These are phyloP conservation scores for Mortierella sp. DNA, from an alignment of 371 early-diverging fungal genomes.

Conservation along the genomic window DNA sequence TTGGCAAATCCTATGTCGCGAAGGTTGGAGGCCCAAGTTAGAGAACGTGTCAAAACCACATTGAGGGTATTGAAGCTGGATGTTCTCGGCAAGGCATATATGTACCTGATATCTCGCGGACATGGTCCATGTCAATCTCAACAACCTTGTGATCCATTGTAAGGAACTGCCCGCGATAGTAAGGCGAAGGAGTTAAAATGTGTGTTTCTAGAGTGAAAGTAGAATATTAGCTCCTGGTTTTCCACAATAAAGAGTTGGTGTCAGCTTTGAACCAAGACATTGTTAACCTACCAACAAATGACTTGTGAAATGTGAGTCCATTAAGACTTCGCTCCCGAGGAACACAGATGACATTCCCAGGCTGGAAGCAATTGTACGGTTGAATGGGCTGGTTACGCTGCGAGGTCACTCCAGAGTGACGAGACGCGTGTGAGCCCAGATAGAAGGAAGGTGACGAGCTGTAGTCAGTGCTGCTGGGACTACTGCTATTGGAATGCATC, in stretches of 20 bases:
- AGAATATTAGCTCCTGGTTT: too few relatives aligned
- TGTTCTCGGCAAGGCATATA: too few relatives aligned
- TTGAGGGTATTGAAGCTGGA: too few relatives aligned
- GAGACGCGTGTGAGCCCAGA: slow-evolving; percentile 11
- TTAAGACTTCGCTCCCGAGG: slow-evolving; percentile 65
- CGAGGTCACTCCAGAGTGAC: slow-evolving; percentile 6
- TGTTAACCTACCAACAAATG: slow-evolving; percentile 63
- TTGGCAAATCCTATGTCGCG: slow-evolving; percentile 63
- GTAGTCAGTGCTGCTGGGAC: slow-evolving; percentile 39
- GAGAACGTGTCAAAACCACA: too few relatives aligned
- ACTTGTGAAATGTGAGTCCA: slow-evolving; percentile 63
- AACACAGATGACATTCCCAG: slow-evolving; percentile 64
- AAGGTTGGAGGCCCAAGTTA: too few relatives aligned
- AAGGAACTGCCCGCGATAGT: slow-evolving; percentile 66
- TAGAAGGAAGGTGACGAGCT: slow-evolving; percentile 44
- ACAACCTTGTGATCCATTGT: slow-evolving; percentile 67
- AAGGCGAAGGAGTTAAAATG: slow-evolving; percentile 68
- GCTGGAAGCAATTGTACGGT: slow-evolving; percentile 56
- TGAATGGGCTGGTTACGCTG: slow-evolving; percentile 44
- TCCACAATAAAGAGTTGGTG: too few relatives aligned
- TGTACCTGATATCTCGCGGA: slow-evolving; percentile 62
- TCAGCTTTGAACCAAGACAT: too few relatives aligned
- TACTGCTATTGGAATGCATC: slow-evolving; percentile 29
- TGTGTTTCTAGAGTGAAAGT: slow-evolving; percentile 61
- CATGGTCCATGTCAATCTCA: slow-evolving; percentile 61